A percentile compares a stretch with the other conserved stretches of the same genome.
These are phyloP conservation scores for Jasminum sambac DNA, from an alignment of 257 asterid species.

Conservation along the genomic window DNA sequence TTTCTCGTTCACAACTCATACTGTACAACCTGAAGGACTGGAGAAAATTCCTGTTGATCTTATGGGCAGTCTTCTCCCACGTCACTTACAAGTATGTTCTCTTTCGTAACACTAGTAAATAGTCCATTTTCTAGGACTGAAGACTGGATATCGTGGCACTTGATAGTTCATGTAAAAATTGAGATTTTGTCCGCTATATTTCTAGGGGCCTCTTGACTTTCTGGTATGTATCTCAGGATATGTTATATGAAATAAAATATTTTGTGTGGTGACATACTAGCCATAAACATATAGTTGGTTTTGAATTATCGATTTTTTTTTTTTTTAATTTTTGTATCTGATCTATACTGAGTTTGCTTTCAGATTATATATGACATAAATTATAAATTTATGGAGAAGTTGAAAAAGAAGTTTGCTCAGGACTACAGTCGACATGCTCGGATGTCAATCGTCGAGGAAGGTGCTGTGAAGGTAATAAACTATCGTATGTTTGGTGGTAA, in stretches of 20 bases:
- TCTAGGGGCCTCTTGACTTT: background rate
- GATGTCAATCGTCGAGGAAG: constrained; percentile 53
- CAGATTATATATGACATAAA: constrained; percentile 52
- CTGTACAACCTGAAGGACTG: constrained; percentile 46
- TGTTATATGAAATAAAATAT: background rate
- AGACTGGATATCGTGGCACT: background rate
- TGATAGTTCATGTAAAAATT: background rate
- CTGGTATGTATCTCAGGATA: background rate
- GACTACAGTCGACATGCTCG: constrained; percentile 44
- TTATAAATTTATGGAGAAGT: constrained; percentile 43
- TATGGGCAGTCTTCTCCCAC: constrained; percentile 50
- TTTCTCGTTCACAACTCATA: constrained; percentile 48
- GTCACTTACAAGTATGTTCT: constrained; percentile 44
- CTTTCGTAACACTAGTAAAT: background rate
- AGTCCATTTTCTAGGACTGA: background rate
- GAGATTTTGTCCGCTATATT: background rate
- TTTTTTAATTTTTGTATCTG: background rate
- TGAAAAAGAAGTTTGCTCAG: constrained; percentile 44
- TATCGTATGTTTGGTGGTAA: constrained; percentile 5
- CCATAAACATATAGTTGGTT: background rate
- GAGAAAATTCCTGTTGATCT: constrained; percentile 59
- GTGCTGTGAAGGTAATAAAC: constrained; percentile 44
- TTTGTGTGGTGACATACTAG: background rate
- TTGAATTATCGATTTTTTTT: background rate
- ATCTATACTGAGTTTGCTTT: background rate